Base-by-base conservation (phyloP, 495 filamentous ascomycete genomes). In the Thermothielavioides terrestris region DNA sequence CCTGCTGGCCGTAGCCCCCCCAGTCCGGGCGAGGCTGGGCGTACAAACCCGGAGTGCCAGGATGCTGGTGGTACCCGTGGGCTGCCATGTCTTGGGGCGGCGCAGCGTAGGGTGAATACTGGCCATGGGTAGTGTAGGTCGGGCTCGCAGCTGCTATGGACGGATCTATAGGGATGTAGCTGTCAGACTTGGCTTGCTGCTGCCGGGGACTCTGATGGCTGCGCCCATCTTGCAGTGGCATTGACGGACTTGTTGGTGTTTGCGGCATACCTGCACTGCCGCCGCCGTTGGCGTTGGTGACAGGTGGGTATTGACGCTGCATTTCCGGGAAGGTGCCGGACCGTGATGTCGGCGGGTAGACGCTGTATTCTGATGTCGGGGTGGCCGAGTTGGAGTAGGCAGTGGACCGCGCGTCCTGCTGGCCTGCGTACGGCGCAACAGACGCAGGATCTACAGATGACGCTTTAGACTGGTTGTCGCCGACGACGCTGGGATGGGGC, bases 111-210 rank as follows among this genome's bases (percentile, higher is more conserved):
- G 89, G 88, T 52, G 90, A 86, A 69, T 95, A 81, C 56, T 81
- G 78, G 27, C 63, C 67, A 43, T 83, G 80, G 2, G 38, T 42
- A 59, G 87, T 81, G 62, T 95, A 95, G 55, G 88, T 86, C 44
- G 91, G 88, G 75, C 89, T 95, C 50, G 88, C 83, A 59, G 86
- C 84, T 68, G 92, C 85, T 59, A 96, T 92, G 58, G 89, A 90
- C 55, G 91, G 89, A 94, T 98, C 92, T 96, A 95, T 86, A 85
- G 88, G 89, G 74, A 92, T 80, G 80, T 88, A 83, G 80, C 78
- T 77, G 89, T 95, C 85, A 95, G 88, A 91, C 70, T 86, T 88
- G 68, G 80, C 75, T 74, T 82, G 82, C 21, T 32, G 28, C 39
- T 20, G 48, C 64, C 81, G 73, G 61, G 77, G 73, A 62, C 76